phyloP scores from a whole-genome alignment of 805 yeast genomes.

The Yarrowia deformans region DNA sequence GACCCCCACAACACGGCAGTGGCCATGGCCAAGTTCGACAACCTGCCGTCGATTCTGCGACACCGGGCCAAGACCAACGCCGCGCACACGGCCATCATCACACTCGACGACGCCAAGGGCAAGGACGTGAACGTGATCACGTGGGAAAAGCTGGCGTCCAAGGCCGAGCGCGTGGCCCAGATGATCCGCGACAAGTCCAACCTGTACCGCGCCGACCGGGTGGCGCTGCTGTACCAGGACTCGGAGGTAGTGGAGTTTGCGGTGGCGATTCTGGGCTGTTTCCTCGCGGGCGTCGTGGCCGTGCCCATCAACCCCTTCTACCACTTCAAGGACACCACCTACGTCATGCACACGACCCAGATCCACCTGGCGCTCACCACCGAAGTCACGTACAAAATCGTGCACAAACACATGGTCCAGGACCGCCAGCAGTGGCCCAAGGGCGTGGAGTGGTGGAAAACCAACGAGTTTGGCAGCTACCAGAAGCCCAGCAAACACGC shows the following conservation, averaged over 20 bases:
- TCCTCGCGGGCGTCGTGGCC: slow-evolving; percentile 91
- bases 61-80: slow-evolving; percentile 72
- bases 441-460: slow-evolving; percentile 77
- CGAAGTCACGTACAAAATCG: slow-evolving; percentile 74
- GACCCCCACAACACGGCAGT: slow-evolving; percentile 52
- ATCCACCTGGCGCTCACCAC: slow-evolving; percentile 82
- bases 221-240: slow-evolving; percentile 81
- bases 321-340: slow-evolving; percentile 70
- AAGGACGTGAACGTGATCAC: slow-evolving; percentile 77
- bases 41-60: slow-evolving; percentile 73
- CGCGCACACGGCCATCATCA: slow-evolving; percentile 73
- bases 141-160: slow-evolving; percentile 87
- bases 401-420: slow-evolving; percentile 66
- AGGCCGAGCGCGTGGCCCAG: slow-evolving; percentile 88
- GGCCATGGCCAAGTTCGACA: slow-evolving; percentile 56
- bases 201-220: slow-evolving; percentile 81
- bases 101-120: slow-evolving; percentile 73
- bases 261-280: slow-evolving; percentile 87
- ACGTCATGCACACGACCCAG: slow-evolving; percentile 74
- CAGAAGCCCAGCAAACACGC: slow-evolving; percentile 63
- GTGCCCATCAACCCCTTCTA: slow-evolving; percentile 86
- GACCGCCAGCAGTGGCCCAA: slow-evolving; percentile 70
- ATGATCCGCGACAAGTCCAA: slow-evolving; percentile 76
- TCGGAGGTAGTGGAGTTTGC: slow-evolving; percentile 85
- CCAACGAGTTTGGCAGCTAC: slow-evolving; percentile 83